A percentile compares a stretch with the other conserved stretches of the same genome.
Evolutionary conservation across 306 rosid genomes (phyloP).

Genomic region (Citrullus colocynthis): DNA sequence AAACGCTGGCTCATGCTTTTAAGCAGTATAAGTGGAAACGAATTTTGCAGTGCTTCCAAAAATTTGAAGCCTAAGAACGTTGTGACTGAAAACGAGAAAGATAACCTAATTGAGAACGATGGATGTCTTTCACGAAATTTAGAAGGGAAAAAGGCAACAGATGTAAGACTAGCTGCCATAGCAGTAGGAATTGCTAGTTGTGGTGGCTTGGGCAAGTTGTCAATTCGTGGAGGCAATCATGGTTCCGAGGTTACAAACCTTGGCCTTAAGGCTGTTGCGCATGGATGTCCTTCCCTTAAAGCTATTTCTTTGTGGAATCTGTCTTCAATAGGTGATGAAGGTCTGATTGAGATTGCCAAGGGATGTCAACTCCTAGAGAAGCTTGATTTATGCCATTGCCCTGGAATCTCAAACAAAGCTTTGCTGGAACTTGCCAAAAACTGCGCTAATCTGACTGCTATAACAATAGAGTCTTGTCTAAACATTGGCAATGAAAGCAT

Average conservation of each 20-base stretch:
- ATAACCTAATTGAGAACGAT: conserved; percentile 38
- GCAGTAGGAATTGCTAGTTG: conserved; percentile 72
- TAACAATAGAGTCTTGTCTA: conserved; percentile 67
- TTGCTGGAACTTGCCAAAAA: conserved; percentile 51
- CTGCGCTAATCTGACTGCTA: conserved; percentile 59
- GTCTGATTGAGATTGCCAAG: conserved; percentile 58
- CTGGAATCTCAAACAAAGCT: conserved; percentile 54
- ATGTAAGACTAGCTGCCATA: conserved; percentile 89
- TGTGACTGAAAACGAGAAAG: conserved; percentile 19
- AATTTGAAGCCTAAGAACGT: conserved; percentile 13
- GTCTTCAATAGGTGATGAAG: conserved; percentile 53
- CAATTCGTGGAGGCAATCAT: conserved; percentile 43
- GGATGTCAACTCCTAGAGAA: conserved; percentile 63
- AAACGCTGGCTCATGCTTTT: conserved; percentile 86
- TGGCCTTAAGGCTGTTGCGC: conserved; percentile 77
- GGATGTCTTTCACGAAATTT: conserved; percentile 78
- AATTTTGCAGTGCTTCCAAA: conserved; percentile 23
- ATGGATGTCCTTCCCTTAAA: conserved; percentile 82
- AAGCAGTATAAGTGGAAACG: conserved; percentile 49
- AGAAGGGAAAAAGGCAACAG: conserved; percentile 86
- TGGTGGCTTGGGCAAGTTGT: conserved; percentile 85
- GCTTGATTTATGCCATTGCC: conserved; percentile 63
- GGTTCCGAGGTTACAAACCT: conserved; percentile 33
- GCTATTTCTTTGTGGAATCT: conserved; percentile 51
- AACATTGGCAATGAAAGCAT: conserved; percentile 72